Base-by-base conservation (phyloP, 352 stramenopile species). In the Discostella stelligera region DNA sequence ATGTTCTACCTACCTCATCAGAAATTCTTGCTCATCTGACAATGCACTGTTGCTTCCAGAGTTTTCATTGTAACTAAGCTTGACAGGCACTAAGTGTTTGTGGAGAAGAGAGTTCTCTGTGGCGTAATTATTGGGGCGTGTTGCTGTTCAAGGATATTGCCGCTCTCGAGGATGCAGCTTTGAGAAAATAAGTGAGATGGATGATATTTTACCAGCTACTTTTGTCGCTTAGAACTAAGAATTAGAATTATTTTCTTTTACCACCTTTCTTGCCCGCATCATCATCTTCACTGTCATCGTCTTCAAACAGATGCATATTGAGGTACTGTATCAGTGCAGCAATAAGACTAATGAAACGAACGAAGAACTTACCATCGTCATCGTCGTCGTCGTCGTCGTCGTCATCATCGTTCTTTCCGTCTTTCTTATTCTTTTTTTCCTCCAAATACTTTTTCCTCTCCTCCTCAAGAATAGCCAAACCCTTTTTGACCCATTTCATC, bases 1-100 rank as follows among this genome's bases (percentile, higher is more conserved):
- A 44, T 44, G 37, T 44, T 44, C 11, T 14, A 98, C 80, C 96
- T 98, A 80, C 98, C 94, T 9, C 79, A 98, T 23, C 60, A 54
- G 66, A 65, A 20, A 32, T 41, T 58, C 3, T 25, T 11, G 50
- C 25, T 32, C 13, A 30, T 3, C 27, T 16, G 27, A 14, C 9
- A 32, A 13, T 23, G 21, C 25, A 61, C 14, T 37, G 53, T 61
- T 16, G 39, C 39, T 37, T 61, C 10, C 53, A 61, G 53, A 9
- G 74, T 82, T 0, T 74, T 65, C 50, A 72, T 74, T 62, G 60
- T 78, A 10, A 82, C 66, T 2, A 78, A 77, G 52, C 56, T 82
- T 18, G 69, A 74, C 50, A 77, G 62, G 23, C 63, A 80, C 18
- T 74, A 67, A 60, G 10, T 44, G 11, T 16, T 58, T 20, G 6